phyloP scores from a whole-genome alignment of 441 rosid genomes.

The Croton laevigatus region DNA sequence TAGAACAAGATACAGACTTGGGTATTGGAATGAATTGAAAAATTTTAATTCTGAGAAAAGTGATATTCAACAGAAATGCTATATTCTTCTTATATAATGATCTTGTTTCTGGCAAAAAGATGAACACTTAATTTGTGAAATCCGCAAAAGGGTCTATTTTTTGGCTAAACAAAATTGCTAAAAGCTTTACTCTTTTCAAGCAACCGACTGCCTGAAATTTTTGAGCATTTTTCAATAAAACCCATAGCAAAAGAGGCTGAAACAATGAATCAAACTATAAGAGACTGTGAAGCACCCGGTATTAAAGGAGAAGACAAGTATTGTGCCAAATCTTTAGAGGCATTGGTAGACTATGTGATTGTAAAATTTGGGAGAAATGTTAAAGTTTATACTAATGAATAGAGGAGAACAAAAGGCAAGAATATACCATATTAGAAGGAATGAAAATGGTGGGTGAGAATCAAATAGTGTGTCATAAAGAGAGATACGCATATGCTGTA shows the following conservation, averaged over 20 bases:
- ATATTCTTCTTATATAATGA: not conserved
- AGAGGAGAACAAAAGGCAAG: conserved; percentile 1
- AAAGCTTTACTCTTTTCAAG: conserved; percentile 8
- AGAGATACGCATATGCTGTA: conserved; percentile 5
- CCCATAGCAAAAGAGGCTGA: not conserved
- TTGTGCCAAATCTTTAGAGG: conserved; percentile 15
- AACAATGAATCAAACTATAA: conserved; percentile 1
- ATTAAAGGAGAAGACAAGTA: conserved; percentile 13
- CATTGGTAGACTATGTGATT: not conserved
- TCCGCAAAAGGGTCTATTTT: not conserved
- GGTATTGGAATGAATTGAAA: not conserved
- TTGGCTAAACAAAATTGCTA: not conserved
- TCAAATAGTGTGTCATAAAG: conserved; percentile 10
- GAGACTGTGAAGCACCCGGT: conserved; percentile 8
- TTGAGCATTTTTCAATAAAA: conserved; percentile 3
- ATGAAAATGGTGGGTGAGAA: not conserved
- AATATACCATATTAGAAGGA: not conserved
- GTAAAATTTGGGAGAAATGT: not conserved
- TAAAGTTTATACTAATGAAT: not conserved
- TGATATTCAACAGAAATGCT: not conserved
- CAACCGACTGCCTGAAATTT: not conserved
- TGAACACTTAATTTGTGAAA: not conserved
- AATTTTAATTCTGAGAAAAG: not conserved
- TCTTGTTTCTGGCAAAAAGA: not conserved
- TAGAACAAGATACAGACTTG: not conserved